Evolutionary conservation across 352 stramenopile species (phyloP).

Genomic region (Phytophthora palmivora): DNA sequence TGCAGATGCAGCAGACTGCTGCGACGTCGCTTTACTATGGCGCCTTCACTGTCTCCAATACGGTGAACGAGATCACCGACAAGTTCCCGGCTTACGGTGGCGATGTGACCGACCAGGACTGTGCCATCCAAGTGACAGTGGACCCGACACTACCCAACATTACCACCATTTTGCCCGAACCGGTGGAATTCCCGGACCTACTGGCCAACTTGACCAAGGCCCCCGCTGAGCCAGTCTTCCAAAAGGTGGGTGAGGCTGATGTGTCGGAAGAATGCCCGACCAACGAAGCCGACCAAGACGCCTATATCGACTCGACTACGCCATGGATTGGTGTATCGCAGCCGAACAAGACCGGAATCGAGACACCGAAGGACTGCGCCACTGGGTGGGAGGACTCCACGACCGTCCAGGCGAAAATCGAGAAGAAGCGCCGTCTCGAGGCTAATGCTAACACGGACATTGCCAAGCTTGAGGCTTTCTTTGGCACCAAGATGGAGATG

Average conservation of each 20-base stretch:
- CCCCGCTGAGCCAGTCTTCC: constrained; percentile 9
- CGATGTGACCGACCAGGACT: constrained; percentile 27
- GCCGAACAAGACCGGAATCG: constrained; percentile 11
- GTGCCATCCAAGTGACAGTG: constrained; percentile 22
- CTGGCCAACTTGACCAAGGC: constrained; percentile 31
- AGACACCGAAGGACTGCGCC: constrained; percentile 27
- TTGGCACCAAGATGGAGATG: constrained; percentile 33
- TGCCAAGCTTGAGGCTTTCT: constrained; percentile 30
- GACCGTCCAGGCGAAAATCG: constrained; percentile 11
- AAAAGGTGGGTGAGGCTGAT: constrained; percentile 22
- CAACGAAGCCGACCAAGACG: constrained; percentile 12
- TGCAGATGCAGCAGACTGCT: constrained; percentile 25
- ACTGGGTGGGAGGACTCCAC: constrained; percentile 26
- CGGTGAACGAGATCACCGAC: constrained; percentile 17
- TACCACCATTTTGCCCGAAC: constrained; percentile 30
- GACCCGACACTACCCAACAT: constrained; percentile 30
- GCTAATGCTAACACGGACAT: constrained; percentile 32
- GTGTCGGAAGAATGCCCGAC: constrained; percentile 19
- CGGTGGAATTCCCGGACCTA: constrained; percentile 25
- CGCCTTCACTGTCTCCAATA: constrained; percentile 14
- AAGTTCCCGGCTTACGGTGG: constrained; percentile 23
- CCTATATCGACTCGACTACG: constrained; percentile 9
- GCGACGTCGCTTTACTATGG: constrained; percentile 31
- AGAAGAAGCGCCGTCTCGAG: constrained; percentile 30
- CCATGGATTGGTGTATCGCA: not conserved